These are phyloP conservation scores for Coniophora puteana DNA, from an alignment of 1,284 basidiomycete species.

Conservation along the genomic window DNA sequence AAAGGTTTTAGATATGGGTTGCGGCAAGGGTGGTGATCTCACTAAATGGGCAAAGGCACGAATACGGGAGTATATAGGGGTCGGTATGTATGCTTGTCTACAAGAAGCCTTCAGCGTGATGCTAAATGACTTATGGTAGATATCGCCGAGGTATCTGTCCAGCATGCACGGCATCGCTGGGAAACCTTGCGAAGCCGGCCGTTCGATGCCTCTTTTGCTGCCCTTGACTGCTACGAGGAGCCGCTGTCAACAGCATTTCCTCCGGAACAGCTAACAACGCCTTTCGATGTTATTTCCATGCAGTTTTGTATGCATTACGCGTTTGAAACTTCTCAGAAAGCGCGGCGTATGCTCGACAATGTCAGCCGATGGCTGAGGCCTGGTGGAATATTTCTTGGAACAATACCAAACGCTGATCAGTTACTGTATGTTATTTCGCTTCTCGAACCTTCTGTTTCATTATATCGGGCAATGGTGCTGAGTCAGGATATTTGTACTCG, in stretches of 20 bases:
- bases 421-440: constrained; percentile 57
- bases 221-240: constrained; percentile 86
- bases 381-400: constrained; percentile 92
- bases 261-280: constrained; percentile 47
- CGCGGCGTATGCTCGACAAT: constrained; percentile 90
- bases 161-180: constrained; percentile 82
- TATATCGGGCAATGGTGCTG: constrained; percentile 7
- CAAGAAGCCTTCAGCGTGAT: constrained; percentile 7
- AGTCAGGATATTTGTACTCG: constrained; percentile 11
- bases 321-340: constrained; percentile 86
- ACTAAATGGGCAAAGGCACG: constrained; percentile 94
- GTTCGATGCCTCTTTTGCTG: constrained; percentile 80
- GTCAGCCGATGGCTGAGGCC: constrained; percentile 76
- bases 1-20: constrained; percentile 93
- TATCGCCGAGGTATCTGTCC: constrained; percentile 85
- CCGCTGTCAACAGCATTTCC: constrained; percentile 72
- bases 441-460: constrained; percentile 4
- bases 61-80: constrained; percentile 76
- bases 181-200: constrained; percentile 44
- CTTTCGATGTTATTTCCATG: constrained; percentile 94
- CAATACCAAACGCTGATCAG: constrained; percentile 84
- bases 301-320: constrained; percentile 99
- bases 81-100: constrained; percentile 55
- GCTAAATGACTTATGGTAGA: constrained; percentile 47
- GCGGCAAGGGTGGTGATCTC: constrained; percentile 97